A percentile compares a stretch with the other conserved stretches of the same genome.
Conservation (phyloP, 495 filamentous ascomycete species). For the Neurospora pannonica region DNA sequence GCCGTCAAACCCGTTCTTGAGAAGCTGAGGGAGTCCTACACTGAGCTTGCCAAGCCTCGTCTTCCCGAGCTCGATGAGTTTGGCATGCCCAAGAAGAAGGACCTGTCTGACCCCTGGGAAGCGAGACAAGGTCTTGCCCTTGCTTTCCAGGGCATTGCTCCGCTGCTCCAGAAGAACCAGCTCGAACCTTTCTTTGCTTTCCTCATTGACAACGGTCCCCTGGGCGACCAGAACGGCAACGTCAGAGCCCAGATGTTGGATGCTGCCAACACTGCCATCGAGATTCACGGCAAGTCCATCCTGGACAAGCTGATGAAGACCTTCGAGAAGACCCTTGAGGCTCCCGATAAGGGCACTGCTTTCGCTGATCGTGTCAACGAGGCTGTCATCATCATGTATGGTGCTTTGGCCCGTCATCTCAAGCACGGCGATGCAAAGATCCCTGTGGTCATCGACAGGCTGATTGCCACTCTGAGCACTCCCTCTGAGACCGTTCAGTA, state of each 20-base stretch:
- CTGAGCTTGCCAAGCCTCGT: constrained; percentile 67
- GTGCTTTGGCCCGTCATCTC: constrained; percentile 81
- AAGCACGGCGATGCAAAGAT: constrained; percentile 73
- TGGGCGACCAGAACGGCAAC: constrained; percentile 65
- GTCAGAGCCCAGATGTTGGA: constrained; percentile 92
- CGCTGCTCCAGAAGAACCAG: constrained; percentile 53
- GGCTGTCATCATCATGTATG: constrained; percentile 94
- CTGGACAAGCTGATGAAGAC: constrained; percentile 88
- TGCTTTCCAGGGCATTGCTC: constrained; percentile 71
- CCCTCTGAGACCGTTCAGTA: constrained; percentile 97
- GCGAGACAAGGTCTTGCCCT: constrained; percentile 76
- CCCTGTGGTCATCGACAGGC: constrained; percentile 70
- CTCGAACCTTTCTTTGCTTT: constrained; percentile 74
- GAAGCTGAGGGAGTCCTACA: constrained; percentile 58
- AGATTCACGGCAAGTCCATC: constrained; percentile 62
- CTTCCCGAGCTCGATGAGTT: constrained; percentile 78
- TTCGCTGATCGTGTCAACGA: constrained; percentile 83
- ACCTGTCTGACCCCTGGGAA: constrained; percentile 83
- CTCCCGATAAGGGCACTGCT: constrained; percentile 67
- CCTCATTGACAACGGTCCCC: constrained; percentile 71
- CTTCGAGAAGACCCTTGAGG: constrained; percentile 75
- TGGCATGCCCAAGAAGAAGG: constrained; percentile 81
- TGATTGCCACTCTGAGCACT: constrained; percentile 79
- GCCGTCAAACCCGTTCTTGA: constrained; percentile 42
- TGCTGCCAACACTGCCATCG: constrained; percentile 72